A percentile compares a stretch with the other conserved stretches of the same genome.
These are phyloP conservation scores for Hebeloma cylindrosporum DNA, from an alignment of 768 basidiomycete genomes.

Conservation along the genomic window DNA sequence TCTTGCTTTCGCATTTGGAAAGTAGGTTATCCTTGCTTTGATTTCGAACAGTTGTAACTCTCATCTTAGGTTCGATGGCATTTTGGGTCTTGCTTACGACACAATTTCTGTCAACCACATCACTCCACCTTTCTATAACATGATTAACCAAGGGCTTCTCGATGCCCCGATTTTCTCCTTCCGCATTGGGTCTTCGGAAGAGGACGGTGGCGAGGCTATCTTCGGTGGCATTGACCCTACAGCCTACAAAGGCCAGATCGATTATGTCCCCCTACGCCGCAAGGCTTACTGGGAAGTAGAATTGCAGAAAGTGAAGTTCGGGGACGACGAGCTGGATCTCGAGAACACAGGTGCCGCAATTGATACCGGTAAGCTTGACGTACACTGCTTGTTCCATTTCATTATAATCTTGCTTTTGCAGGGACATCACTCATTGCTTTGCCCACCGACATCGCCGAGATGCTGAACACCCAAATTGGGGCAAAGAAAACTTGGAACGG, in stretches of 20 bases:
- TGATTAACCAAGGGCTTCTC: constrained; percentile 81
- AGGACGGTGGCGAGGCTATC: constrained; percentile 86
- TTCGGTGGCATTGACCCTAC: constrained; percentile 86
- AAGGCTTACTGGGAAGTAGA: constrained; percentile 99
- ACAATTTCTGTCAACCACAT: constrained; percentile 95
- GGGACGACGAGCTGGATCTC: constrained; percentile 83
- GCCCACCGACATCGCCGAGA: constrained; percentile 93
- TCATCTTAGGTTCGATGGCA: constrained; percentile 81
- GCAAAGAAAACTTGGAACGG: constrained; percentile 95
- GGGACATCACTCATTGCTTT: constrained; percentile 94
- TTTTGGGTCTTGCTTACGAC: constrained; percentile 91
- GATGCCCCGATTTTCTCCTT: constrained; percentile 92
- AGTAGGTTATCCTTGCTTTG: constrained; percentile 48
- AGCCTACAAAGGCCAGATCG: constrained; percentile 79
- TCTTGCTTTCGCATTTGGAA: constrained; percentile 95
- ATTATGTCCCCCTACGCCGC: constrained; percentile 87
- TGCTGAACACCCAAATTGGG: constrained; percentile 95
- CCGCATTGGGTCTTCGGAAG: constrained; percentile 83
- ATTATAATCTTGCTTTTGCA: constrained; percentile 24
- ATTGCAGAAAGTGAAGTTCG: constrained; percentile 82
- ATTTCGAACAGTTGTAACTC: neutral
- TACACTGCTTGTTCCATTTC: neutral
- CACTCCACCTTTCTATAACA: constrained; percentile 90
- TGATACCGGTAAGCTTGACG: constrained; percentile 62
- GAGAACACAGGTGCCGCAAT: constrained; percentile 94